A percentile compares a stretch with the other conserved stretches of the same genome.
Evolutionary conservation across 164 flowering plant genomes (phyloP).

Genomic region (Paratinospora sagittata): DNA sequence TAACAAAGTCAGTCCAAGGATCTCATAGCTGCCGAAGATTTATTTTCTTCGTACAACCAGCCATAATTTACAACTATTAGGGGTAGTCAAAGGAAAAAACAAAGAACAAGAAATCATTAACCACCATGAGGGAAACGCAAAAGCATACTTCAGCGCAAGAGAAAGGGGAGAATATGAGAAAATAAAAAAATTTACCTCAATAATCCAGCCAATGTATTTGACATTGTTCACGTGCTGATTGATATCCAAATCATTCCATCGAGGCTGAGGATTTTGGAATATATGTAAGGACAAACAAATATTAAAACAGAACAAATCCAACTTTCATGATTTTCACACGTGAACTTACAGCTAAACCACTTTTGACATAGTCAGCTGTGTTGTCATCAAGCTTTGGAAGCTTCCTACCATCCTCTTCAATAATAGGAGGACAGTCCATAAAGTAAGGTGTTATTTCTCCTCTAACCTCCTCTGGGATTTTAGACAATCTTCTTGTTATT

Average conservation of each 20-base stretch:
- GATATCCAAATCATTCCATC: too few species aligned
- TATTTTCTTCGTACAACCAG: not conserved
- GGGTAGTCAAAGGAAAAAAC: not conserved
- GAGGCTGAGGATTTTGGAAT: too few species aligned
- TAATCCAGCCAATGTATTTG: too few species aligned
- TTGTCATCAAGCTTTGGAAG: too few species aligned
- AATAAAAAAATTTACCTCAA: constrained; percentile 50
- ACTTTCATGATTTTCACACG: too few species aligned
- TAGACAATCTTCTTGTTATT: constrained; percentile 63
- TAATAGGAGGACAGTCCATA: too few species aligned
- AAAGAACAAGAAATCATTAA: not conserved
- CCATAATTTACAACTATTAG: not conserved
- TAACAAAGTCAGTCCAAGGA: not conserved
- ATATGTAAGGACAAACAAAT: too few species aligned
- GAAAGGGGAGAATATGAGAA: not conserved
- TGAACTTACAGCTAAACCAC: too few species aligned
- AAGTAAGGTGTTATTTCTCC: constrained; percentile 67
- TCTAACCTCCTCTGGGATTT: constrained; percentile 75
- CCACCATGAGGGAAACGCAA: not conserved
- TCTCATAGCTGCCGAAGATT: not conserved
- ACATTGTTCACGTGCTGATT: too few species aligned
- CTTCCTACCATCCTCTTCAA: too few species aligned
- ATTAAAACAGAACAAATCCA: too few species aligned
- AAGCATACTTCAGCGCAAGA: not conserved
- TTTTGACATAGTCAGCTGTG: too few species aligned